Evolutionary conservation across 106 monocot species (phyloP).

Genomic region (Allium cepa): DNA sequence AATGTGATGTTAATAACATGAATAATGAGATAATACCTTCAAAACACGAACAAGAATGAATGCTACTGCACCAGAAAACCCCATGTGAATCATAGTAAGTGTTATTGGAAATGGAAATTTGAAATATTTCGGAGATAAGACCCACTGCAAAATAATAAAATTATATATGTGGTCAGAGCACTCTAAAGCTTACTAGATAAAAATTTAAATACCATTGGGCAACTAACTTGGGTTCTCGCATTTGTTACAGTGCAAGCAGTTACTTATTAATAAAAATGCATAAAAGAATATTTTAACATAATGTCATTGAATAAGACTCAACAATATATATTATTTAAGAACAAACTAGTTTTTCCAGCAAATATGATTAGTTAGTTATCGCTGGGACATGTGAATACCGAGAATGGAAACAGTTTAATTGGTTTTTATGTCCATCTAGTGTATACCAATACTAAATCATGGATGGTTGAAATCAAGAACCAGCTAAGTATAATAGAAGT

Average conservation of each 20-base stretch:
- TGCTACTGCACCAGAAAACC: constrained; percentile 76
- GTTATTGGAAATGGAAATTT: constrained; percentile 91
- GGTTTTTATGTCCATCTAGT: no score
- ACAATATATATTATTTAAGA: not conserved
- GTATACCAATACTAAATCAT: no score
- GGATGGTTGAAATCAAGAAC: no score
- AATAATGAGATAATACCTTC: constrained; percentile 49
- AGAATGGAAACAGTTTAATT: no score
- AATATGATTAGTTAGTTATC: not conserved
- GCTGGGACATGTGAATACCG: no score
- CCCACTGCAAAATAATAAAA: constrained; percentile 64
- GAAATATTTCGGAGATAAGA: constrained; percentile 83
- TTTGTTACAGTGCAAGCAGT: not conserved
- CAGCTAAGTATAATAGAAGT: no score
- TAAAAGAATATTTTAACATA: not conserved
- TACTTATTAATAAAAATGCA: not conserved
- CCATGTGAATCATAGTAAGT: constrained; percentile 97
- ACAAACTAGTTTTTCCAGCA: not conserved
- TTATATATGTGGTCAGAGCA: not conserved
- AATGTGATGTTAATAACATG: not conserved
- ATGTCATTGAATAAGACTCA: not conserved
- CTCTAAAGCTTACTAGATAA: not conserved
- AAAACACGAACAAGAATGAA: constrained; percentile 81
- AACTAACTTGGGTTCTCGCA: no score
- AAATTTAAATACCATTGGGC: no score